These are phyloP conservation scores for Fusarium chlamydosporum DNA, from an alignment of 2,329 filamentous ascomycete genomes.

Conservation along the genomic window DNA sequence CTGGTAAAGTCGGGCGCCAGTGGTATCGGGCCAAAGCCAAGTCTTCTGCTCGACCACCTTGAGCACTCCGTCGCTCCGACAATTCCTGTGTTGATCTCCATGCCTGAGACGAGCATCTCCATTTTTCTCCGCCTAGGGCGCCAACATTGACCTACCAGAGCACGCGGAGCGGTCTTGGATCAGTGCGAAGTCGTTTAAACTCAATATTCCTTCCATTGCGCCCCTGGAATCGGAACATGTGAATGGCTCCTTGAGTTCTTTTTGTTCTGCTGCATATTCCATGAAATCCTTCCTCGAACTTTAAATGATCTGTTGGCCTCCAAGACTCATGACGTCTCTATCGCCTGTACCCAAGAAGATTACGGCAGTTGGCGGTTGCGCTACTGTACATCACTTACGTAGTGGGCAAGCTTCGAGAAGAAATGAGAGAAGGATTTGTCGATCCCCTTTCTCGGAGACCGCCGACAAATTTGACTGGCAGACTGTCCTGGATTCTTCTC, in stretches of 20 bases:
- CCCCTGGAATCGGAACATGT: slow-evolving; percentile 33
- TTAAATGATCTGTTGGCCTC: slow-evolving; percentile 18
- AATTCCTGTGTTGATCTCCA: slow-evolving; percentile 34
- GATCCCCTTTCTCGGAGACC: slow-evolving; percentile 27
- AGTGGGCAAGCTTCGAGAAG: slow-evolving; percentile 41
- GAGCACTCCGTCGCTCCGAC: slow-evolving; percentile 31
- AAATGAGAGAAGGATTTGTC: slow-evolving; percentile 28
- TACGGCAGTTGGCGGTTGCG: slow-evolving; percentile 35
- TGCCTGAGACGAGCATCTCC: slow-evolving; percentile 45
- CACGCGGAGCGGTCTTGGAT: slow-evolving; percentile 10
- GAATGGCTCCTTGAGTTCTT: slow-evolving; percentile 18
- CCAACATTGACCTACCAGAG: slow-evolving; percentile 22
- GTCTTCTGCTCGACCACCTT: slow-evolving; percentile 44
- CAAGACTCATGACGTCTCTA: slow-evolving; percentile 21
- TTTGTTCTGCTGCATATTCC: slow-evolving; percentile 16
- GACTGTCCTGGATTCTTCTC: slow-evolving; percentile 3
- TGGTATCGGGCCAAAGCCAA: slow-evolving; percentile 48
- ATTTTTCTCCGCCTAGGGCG: slow-evolving; percentile 31
- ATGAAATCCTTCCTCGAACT: slow-evolving; percentile 19
- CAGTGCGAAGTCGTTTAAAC: slow-evolving; percentile 25
- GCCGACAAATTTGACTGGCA: slow-evolving; percentile 2
- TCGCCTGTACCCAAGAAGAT: slow-evolving; percentile 2
- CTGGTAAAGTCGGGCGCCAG: slow-evolving; percentile 48
- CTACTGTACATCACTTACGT: slow-evolving; percentile 35
- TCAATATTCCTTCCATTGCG: slow-evolving; percentile 32